Percentiles rank a stretch among this genome's conserved stretches.
Conservation (phyloP, 768 basidiomycete species). For the Naganishia randhawae region DNA sequence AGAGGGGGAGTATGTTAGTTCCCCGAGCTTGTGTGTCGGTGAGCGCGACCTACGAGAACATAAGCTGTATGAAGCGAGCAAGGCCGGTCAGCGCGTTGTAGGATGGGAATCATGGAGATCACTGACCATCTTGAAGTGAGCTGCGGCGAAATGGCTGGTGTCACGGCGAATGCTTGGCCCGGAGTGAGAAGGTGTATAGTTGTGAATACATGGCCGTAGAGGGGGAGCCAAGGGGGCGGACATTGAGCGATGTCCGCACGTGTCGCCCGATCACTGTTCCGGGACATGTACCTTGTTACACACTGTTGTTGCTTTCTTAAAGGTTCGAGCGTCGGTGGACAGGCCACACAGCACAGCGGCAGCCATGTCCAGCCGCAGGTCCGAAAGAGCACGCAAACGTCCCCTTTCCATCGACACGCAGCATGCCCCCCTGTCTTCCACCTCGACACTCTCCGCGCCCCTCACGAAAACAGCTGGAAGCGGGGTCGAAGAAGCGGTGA, state of each 20-base stretch:
- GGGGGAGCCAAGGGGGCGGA: too few relatives aligned
- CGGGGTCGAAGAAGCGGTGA: not conserved
- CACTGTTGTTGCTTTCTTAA: not conserved
- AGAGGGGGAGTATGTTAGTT: too few relatives aligned
- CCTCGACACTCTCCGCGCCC: not conserved
- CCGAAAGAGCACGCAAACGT: constrained; percentile 14
- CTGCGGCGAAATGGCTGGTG: not conserved
- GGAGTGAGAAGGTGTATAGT: not conserved
- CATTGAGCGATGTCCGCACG: not conserved
- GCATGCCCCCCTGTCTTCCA: not conserved
- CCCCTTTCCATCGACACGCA: constrained; percentile 5
- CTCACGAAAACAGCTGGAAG: not conserved
- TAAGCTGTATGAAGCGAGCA: constrained; percentile 23
- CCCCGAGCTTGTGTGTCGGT: too few relatives aligned
- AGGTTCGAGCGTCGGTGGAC: too few relatives aligned
- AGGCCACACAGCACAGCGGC: too few relatives aligned
- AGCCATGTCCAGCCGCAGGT: constrained; percentile 12
- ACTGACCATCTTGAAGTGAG: constrained; percentile 22
- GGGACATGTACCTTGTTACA: not conserved
- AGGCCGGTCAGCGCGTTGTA: not conserved
- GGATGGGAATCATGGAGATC: not conserved
- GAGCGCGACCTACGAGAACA: constrained; percentile 28
- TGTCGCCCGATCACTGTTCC: too few relatives aligned
- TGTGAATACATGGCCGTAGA: not conserved
- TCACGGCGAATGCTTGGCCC: not conserved